Conservation (phyloP, 2,329 filamentous ascomycete species). For the Sporothrix brunneoviolacea region DNA sequence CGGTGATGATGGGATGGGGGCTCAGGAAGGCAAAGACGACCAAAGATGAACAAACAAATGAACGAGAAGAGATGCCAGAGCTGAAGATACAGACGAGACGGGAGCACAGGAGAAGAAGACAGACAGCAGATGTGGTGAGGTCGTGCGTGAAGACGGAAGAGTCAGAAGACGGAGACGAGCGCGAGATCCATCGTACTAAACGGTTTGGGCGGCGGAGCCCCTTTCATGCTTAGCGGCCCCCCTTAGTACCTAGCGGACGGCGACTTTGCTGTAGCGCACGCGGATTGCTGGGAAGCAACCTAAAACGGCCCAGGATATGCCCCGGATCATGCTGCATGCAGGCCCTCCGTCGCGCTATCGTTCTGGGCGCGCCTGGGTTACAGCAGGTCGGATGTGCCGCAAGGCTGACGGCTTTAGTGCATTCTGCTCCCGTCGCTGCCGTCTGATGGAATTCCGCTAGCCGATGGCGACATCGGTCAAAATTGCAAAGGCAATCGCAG, state of each 20-base stretch:
- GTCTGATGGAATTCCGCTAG: constrained; percentile 11
- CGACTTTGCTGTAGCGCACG: constrained; percentile 3
- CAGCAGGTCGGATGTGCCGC: neutral
- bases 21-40: neutral
- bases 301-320: constrained; percentile 5
- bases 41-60: neutral
- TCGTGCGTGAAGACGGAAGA: constrained; percentile 1
- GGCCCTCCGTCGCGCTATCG: neutral
- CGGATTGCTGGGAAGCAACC: too few relatives aligned
- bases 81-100: neutral
- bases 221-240: neutral
- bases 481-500: constrained; percentile 4
- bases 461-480: constrained; percentile 14
- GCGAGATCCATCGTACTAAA: neutral
- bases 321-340: constrained; percentile 4
- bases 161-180: neutral
- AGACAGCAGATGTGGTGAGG: neutral
- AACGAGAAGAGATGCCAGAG: neutral
- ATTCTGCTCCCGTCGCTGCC: neutral
- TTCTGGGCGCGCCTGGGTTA: neutral
- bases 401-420: constrained; percentile 13
- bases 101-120: neutral
- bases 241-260: constrained; percentile 2
- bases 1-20: neutral
- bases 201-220: neutral